Evolutionary conservation across 208 protist genomes (phyloP).

Genomic region (Crithidia sp.): DNA sequence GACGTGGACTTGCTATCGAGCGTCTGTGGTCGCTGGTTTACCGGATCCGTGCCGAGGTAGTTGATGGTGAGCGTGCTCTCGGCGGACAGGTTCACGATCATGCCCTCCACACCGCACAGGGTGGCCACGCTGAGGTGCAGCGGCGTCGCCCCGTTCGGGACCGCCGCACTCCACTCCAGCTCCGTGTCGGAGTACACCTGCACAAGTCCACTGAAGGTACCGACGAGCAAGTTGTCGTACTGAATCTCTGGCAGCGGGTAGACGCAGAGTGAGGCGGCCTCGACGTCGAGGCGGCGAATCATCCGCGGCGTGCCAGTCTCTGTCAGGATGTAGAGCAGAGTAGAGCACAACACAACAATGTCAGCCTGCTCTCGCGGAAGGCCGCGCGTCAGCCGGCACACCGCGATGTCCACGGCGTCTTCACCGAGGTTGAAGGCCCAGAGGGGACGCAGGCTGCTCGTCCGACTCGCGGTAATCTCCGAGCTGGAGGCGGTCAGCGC

Average conservation of each 20-base stretch:
- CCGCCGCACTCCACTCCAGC: conserved; percentile 89
- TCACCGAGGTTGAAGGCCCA: conserved; percentile 90
- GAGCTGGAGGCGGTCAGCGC: neutral
- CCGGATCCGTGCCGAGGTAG: conserved; percentile 95
- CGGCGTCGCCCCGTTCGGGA: conserved; percentile 45
- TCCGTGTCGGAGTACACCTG: conserved; percentile 85
- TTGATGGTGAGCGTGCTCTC: conserved; percentile 73
- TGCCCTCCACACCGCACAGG: conserved; percentile 71
- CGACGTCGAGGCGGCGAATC: conserved; percentile 78
- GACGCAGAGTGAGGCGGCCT: conserved; percentile 50
- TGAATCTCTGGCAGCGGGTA: conserved; percentile 63
- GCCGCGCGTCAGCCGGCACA: conserved; percentile 65
- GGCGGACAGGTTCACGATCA: conserved; percentile 78
- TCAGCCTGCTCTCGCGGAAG: conserved; percentile 48
- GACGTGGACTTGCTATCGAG: conserved; percentile 75
- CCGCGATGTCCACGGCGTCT: conserved; percentile 78
- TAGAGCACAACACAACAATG: conserved; percentile 85
- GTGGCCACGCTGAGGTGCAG: conserved; percentile 60
- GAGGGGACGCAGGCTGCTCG: conserved; percentile 32
- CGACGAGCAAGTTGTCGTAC: conserved; percentile 87
- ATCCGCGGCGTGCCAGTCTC: conserved; percentile 52
- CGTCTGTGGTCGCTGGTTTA: conserved; percentile 65
- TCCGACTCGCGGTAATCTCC: neutral
- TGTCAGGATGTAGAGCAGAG: conserved; percentile 73
- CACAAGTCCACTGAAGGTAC: conserved; percentile 64